A percentile compares a stretch with the other conserved stretches of the same genome.
Conservation (phyloP, 192 early-diverging fungal species). For the Umbelopsis vinacea region DNA sequence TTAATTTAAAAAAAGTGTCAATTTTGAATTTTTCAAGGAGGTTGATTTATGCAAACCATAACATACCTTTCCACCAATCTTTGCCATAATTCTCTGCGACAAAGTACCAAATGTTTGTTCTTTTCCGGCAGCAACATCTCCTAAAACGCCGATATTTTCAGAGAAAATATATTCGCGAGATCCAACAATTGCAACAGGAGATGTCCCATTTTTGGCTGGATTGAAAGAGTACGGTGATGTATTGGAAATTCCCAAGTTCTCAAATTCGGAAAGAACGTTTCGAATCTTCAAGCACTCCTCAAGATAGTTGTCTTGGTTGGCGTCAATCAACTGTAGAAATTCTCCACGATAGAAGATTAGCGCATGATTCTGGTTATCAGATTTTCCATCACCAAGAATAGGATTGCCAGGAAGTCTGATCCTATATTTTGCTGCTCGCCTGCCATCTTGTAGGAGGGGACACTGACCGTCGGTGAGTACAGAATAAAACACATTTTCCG, state of each 20-base stretch:
- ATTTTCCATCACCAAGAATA: conserved; percentile 92
- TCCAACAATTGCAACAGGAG: conserved; percentile 87
- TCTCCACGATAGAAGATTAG: conserved; percentile 87
- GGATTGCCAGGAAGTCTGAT: conserved; percentile 84
- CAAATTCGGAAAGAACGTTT: conserved; percentile 86
- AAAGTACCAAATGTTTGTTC: conserved; percentile 88
- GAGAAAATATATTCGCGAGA: conserved; percentile 89
- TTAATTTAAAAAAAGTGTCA: background rate
- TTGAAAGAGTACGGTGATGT: conserved; percentile 75
- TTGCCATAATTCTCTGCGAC: conserved; percentile 85
- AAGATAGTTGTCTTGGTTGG: conserved; percentile 92
- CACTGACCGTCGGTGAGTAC: conserved; percentile 83
- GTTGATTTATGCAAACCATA: background rate
- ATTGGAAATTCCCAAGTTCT: conserved; percentile 66
- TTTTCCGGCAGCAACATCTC: conserved; percentile 89
- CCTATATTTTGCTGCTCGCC: conserved; percentile 76
- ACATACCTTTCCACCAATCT: conserved; percentile 74
- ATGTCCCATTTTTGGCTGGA: conserved; percentile 46
- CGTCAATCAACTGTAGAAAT: conserved; percentile 86
- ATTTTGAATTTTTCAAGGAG: background rate
- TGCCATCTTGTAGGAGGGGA: conserved; percentile 64
- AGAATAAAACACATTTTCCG: conserved; percentile 57
- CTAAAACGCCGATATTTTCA: conserved; percentile 82
- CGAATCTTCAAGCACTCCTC: conserved; percentile 90
- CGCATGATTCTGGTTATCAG: conserved; percentile 89